A percentile compares a stretch with the other conserved stretches of the same genome.
Evolutionary conservation across 768 basidiomycete genomes (phyloP).

Genomic region (Saitozyma sp.): DNA sequence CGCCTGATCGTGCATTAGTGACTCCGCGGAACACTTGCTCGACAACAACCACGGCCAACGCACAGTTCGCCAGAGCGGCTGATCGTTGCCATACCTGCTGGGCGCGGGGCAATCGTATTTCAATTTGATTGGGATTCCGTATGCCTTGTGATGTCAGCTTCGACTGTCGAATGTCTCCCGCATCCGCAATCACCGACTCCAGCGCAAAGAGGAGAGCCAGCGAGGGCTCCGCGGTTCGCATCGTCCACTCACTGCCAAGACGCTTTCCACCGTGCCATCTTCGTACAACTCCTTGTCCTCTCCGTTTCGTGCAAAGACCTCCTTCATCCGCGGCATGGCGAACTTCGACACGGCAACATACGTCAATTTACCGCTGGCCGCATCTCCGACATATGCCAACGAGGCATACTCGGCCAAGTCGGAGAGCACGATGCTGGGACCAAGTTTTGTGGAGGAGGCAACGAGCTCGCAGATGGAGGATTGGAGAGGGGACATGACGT

Average conservation of each 20-base stretch:
- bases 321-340: constrained; percentile 77
- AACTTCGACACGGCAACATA: constrained; percentile 89
- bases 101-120: constrained; percentile 92
- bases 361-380: constrained; percentile 60
- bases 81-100: constrained; percentile 81
- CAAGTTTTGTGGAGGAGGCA: constrained; percentile 65
- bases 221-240: neutral
- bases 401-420: constrained; percentile 84
- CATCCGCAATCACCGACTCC: neutral
- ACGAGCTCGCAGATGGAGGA: constrained; percentile 71
- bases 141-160: constrained; percentile 57
- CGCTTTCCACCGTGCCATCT: constrained; percentile 80
- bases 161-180: neutral
- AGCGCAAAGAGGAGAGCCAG: neutral
- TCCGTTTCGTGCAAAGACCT: constrained; percentile 72
- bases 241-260: constrained; percentile 64
- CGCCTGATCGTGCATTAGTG: constrained; percentile 1
- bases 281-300: constrained; percentile 64
- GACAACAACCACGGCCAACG: constrained; percentile 53
- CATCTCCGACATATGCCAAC: constrained; percentile 77
- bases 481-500: constrained; percentile 64
- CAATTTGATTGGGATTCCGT: constrained; percentile 85
- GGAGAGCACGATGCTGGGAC: constrained; percentile 68
- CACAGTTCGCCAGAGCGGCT: constrained; percentile 91
- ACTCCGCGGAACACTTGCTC: neutral